A percentile compares a stretch with the other conserved stretches of the same genome.
phyloP scores from a whole-genome alignment of 2,329 filamentous ascomycete species.

The Apiospora aurea region DNA sequence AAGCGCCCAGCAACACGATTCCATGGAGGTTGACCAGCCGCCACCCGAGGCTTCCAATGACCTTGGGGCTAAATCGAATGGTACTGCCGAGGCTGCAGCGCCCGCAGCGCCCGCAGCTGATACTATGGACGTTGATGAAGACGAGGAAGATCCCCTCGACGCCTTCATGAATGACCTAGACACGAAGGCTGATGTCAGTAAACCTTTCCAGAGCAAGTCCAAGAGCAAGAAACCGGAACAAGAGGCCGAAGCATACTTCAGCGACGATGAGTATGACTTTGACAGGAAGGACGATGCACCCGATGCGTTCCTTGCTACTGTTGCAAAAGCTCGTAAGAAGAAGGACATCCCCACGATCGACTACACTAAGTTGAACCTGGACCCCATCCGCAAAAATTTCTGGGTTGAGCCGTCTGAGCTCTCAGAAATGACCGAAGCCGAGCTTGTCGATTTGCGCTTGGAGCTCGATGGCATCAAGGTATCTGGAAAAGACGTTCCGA shows the following conservation, averaged over 20 bases:
- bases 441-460: constrained; percentile 80
- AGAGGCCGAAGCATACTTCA: constrained; percentile 86
- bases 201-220: constrained; percentile 39
- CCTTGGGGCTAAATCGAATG: constrained; percentile 35
- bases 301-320: constrained; percentile 59
- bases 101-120: constrained; percentile 42
- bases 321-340: constrained; percentile 77
- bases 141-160: constrained; percentile 87
- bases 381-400: constrained; percentile 91
- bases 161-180: constrained; percentile 88
- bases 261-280: constrained; percentile 76
- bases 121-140: constrained; percentile 67
- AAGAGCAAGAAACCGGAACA: constrained; percentile 60
- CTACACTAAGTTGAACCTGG: constrained; percentile 85
- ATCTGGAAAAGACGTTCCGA: constrained; percentile 84
- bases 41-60: constrained; percentile 29
- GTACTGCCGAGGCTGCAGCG: constrained; percentile 28
- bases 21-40: constrained; percentile 46
- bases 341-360: constrained; percentile 92
- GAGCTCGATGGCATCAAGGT: constrained; percentile 97
- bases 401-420: constrained; percentile 91
- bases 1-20: constrained; percentile 56
- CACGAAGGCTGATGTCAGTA: constrained; percentile 45
- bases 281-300: constrained; percentile 56
- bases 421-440: constrained; percentile 81